Evolutionary conservation across 106 monocot genomes (phyloP).

Genomic region (Narthecium ossifragum): DNA sequence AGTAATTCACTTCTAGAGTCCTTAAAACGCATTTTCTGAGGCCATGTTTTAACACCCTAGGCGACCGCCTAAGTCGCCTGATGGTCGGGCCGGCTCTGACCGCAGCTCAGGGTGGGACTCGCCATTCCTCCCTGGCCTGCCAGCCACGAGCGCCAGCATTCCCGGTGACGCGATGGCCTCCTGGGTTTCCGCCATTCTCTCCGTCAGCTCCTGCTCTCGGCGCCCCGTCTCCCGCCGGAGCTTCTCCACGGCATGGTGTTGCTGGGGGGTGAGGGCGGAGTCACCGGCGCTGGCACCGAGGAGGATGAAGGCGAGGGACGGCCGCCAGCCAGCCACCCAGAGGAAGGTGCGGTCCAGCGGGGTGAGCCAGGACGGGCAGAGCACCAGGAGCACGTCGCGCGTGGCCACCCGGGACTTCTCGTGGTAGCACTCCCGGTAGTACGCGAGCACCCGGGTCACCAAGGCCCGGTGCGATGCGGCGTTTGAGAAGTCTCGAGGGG

Average conservation of each 20-base stretch:
- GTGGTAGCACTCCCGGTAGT: conserved; percentile 22
- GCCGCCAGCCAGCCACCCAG: conserved; percentile 34
- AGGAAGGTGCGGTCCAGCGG: conserved; percentile 40
- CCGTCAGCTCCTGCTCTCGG: background rate
- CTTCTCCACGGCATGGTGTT: background rate
- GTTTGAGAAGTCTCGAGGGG: conserved; percentile 3
- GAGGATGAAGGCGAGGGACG: conserved; percentile 29
- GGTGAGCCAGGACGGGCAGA: conserved; percentile 34
- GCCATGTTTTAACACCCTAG: too few relatives aligned
- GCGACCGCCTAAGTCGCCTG: too few relatives aligned
- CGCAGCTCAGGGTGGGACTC: too few relatives aligned
- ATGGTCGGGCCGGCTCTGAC: too few relatives aligned
- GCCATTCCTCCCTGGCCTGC: too few relatives aligned
- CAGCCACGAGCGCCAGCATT: conserved; percentile 15
- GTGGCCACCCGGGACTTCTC: conserved; percentile 23
- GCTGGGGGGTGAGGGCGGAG: background rate
- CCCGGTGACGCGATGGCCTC: conserved; percentile 18
- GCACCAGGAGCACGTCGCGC: conserved; percentile 17
- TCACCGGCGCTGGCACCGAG: background rate
- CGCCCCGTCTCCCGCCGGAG: background rate
- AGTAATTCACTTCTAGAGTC: too few relatives aligned
- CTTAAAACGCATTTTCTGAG: too few relatives aligned
- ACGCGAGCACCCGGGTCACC: conserved; percentile 8
- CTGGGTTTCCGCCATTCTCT: conserved; percentile 20
- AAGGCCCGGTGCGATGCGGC: conserved; percentile 1